These are phyloP conservation scores for Hypoxylon lienhwacheense DNA, from an alignment of 495 filamentous ascomycete species.

Conservation along the genomic window DNA sequence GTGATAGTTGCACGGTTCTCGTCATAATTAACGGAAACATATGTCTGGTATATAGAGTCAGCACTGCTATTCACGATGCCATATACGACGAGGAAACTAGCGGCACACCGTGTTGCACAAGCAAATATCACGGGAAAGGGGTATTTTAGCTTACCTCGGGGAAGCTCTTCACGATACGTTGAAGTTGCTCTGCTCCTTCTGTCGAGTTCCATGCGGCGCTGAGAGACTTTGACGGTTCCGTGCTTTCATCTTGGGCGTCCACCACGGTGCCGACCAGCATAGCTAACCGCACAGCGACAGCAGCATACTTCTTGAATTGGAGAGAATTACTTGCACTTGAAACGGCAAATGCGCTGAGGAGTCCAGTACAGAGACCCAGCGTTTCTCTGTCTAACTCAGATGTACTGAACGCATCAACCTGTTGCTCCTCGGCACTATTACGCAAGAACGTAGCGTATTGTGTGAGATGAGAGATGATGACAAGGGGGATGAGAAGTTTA, in stretches of 20 bases:
- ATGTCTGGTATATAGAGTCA: constrained; percentile 38
- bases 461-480: constrained; percentile 22
- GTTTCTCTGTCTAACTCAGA: constrained; percentile 35
- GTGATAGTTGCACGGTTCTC: constrained; percentile 45
- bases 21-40: constrained; percentile 51
- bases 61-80: neutral
- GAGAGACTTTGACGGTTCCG: constrained; percentile 25
- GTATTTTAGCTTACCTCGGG: constrained; percentile 21
- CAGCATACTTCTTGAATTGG: constrained; percentile 44
- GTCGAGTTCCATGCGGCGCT: constrained; percentile 21
- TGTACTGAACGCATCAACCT: neutral
- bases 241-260: constrained; percentile 45
- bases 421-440: constrained; percentile 5
- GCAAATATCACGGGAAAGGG: neutral
- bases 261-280: constrained; percentile 40
- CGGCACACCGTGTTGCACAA: no score
- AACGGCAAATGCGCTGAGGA: constrained; percentile 49
- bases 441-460: constrained; percentile 23
- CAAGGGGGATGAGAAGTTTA: constrained; percentile 26
- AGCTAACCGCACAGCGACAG: constrained; percentile 47
- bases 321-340: constrained; percentile 32
- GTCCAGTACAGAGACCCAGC: constrained; percentile 52
- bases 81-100: neutral
- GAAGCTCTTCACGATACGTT: constrained; percentile 13
- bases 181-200: constrained; percentile 9